Percentiles rank a stretch among this genome's conserved stretches.
These are phyloP conservation scores for Umbelopsis sp. DNA, from an alignment of 192 early-diverging fungal species.

Conservation along the genomic window DNA sequence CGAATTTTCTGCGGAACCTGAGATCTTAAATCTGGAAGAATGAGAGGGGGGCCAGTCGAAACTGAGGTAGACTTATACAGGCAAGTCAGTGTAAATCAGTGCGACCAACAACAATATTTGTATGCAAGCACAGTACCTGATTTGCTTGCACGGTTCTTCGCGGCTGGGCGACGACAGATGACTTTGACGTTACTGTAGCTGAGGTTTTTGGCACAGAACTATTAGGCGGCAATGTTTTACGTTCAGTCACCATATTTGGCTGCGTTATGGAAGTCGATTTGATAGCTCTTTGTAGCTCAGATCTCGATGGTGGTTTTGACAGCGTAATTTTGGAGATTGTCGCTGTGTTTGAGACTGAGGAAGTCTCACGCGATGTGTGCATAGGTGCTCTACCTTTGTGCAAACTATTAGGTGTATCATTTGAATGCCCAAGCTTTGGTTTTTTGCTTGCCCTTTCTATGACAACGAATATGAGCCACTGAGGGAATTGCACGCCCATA, in stretches of 20 bases:
- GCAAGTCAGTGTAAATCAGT: neutral
- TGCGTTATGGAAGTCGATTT: too few relatives aligned
- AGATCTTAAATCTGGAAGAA: constrained; percentile 41
- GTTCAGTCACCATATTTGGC: neutral
- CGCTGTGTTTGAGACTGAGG: too few relatives aligned
- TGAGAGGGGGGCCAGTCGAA: constrained; percentile 41
- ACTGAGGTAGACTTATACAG: neutral
- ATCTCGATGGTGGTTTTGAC: too few relatives aligned
- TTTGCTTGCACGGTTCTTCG: constrained; percentile 21
- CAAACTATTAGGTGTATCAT: neutral
- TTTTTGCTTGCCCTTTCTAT: neutral
- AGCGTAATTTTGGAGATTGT: too few relatives aligned
- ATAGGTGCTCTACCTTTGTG: too few relatives aligned
- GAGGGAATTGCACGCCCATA: too few relatives aligned
- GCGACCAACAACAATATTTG: constrained; percentile 4
- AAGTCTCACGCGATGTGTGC: too few relatives aligned
- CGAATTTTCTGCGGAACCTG: constrained; percentile 47
- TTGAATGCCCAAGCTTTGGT: neutral
- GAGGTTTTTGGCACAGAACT: neutral
- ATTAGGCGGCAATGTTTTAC: constrained; percentile 3
- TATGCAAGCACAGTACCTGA: neutral
- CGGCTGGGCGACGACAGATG: constrained; percentile 5
- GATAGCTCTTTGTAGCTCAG: too few relatives aligned
- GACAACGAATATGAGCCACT: too few relatives aligned
- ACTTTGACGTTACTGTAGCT: neutral